Base-by-base conservation (phyloP, 2,329 filamentous ascomycete species). In the Hypoxylon sp. region DNA sequence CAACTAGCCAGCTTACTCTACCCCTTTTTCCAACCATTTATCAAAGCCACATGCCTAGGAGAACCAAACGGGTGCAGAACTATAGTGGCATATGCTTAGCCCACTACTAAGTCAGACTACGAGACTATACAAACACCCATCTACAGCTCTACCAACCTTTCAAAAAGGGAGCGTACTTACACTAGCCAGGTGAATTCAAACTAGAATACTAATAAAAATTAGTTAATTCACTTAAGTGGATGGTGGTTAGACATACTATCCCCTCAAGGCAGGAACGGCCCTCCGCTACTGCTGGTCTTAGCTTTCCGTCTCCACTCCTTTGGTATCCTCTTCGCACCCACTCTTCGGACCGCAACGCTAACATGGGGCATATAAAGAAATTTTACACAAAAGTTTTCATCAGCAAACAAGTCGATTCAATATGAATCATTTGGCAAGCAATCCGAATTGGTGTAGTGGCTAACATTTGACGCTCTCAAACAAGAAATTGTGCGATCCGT, bases 401-500 rank as follows among this genome's bases (percentile, higher is more conserved):
- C 24, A 31, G 6, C 10, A 21, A 39, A 7, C 46, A 21, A 31
- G 17, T 21, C 11, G 39, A 4, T 44, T 44, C 17, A 21, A 19
- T 11, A 11, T 44, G 39, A 44, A 44, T 17, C 39, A 44, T 21
- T 44, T 8, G 19, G 39, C n/a, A 44, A 44, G 11, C 39, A 21
- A 42, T 46, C 39, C n/a, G 39, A 46, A 46, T 56, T 56, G 17
- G 39, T 56, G 39, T 56, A 56, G 19, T 13, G 6, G 42, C 6
- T 42, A 27, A 50, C 17, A 47, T 46, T 46, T 46, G 39, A 56
- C 39, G 53, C 53, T 56, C 37, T 46, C 48, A 21, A 44, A 44
- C 39, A 44, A 21, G 35, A 32, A 31, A 46, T 11, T 29, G 39
- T 44, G 15, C 31, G 47, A 48, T 53, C 72, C 72, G 72, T 69